Evolutionary conservation across 352 stramenopile genomes (phyloP), one percentile per base, ranked within the genome.

Genomic region (Phytophthora tentaculata): DNA sequence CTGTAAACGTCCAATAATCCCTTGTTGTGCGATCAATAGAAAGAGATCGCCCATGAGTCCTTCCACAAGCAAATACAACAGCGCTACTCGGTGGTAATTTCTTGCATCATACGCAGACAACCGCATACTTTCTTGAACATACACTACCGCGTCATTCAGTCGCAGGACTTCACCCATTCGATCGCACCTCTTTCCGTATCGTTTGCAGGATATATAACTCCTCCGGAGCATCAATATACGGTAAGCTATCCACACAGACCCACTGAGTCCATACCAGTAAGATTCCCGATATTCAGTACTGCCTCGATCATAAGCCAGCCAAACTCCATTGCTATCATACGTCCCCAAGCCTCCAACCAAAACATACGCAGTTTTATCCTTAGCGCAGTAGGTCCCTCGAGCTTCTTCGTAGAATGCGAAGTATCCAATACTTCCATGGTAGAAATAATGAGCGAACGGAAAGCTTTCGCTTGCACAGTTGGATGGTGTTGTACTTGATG

Each of bases 41-140:
- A 78, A 78, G 4, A 80, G 24, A 24, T 80, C 73, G 17, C 51
- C 35, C 73, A 80, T 80, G 5, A 80, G 48, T 0, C 69, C 66
- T 67, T 80, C 69, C 19, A 80, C 45, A 7, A 78, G 41, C 23
- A 77, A 24, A 39, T 80, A 80, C 14, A 80, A 29, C 5, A 80
- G 13, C 10, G 53, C 61, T 0, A 54, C 1, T 19, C 69, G 69
- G 17, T 80, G 69, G n/a, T 67, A 67, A 37, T 80, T 80, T 26
- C 44, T 62, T 22, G 68, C 72, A 3, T 72, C 63, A 22, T 76
- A 72, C 1, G 72, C 59, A 26, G 59, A 61, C 12, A 79, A 43
- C 13, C 67, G 32, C 45, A 75, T 73, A 16, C 59, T 76, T 51
- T 79, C 68, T 56, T 79, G 67, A 50, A 73, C 64, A 20, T 71